Percentiles rank a stretch among this genome's conserved stretches.
phyloP scores from a whole-genome alignment of 371 early-diverging fungal species.

The Mortierella sp. region DNA sequence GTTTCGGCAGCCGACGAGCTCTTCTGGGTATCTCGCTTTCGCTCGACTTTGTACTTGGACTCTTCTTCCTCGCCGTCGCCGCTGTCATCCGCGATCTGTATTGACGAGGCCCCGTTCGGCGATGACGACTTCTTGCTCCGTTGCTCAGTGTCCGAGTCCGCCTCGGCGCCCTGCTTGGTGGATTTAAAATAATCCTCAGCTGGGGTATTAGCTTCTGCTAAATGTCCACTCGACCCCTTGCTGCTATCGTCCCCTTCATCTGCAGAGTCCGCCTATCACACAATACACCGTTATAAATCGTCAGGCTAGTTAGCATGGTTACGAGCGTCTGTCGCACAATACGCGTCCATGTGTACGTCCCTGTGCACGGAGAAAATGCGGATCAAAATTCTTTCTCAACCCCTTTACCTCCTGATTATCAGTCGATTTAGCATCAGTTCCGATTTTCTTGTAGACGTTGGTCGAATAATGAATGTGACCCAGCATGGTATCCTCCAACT shows the following conservation, averaged over 20 bases:
- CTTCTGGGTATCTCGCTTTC: constrained; percentile 23
- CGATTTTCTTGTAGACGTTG: constrained; percentile 39
- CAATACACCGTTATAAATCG: not conserved
- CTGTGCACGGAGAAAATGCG: not conserved
- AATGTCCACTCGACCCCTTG: not conserved
- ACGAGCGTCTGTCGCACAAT: not conserved
- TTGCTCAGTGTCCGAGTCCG: constrained; percentile 25
- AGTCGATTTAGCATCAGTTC: not conserved
- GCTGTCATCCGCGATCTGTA: not conserved
- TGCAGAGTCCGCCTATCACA: not conserved
- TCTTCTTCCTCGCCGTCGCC: constrained; percentile 33
- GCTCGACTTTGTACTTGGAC: constrained; percentile 43
- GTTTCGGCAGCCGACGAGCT: not conserved
- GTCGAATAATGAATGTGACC: constrained; percentile 50
- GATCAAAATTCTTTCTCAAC: not conserved
- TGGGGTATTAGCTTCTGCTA: constrained; percentile 8
- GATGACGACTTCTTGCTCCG: not conserved
- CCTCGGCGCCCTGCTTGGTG: constrained; percentile 18
- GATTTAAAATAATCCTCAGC: constrained; percentile 38
- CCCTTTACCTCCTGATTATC: not conserved
- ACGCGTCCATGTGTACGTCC: not conserved
- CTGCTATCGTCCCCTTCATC: not conserved
- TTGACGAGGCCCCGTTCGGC: not conserved
- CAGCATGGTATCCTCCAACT: constrained; percentile 47
- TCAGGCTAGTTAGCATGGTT: not conserved